Base-by-base conservation (phyloP, 805 yeast genomes). In the Yamadazyma tumulicola region DNA sequence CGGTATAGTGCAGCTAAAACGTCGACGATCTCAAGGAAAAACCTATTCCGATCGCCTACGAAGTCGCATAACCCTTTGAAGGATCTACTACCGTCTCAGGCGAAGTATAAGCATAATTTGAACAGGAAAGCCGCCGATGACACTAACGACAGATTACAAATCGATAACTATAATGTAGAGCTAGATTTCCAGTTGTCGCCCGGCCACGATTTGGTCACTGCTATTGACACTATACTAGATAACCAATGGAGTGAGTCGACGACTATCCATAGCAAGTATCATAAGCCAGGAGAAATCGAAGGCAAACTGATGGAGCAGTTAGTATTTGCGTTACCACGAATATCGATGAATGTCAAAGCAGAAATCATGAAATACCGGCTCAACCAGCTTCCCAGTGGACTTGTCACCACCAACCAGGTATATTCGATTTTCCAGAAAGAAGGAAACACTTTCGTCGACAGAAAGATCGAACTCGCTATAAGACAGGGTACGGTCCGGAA, bases 371-470 rank as follows among this genome's bases (percentile, higher is more conserved):
- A 55, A 38, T 65, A 55, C 43, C 45, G 73, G 21, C 32, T 19
- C 11, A 38, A 34, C 24, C 60, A 57, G 16, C 43, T 67, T 2
- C 75, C 78, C 0, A 52, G 42, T 11, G 64, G 67, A 7, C 42
- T 72, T 23, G 54, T 73, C 6, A 59, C 75, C 1, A 40, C 64
- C 9, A 64, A 64, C 20, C 81, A 76, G 39, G 43, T 77, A 4
- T 77, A 77, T 44, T 57, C 80, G 1, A 44, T 76, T 8, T 70
- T 64, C 34, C 63, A 63, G 10, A 51, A 59, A 16, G 56, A 63
- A 26, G 75, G 77, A 0, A 52, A 61, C 41, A 74, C 81, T 0
- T 65, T 60, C 48, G 75, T 76, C 2, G 83, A 77, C 44, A 59
- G 60, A 24, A 57, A 56, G 29, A 49, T 75, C 1, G 72, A 68